These are phyloP conservation scores for Komagataella pseudopastoris DNA, from an alignment of 805 yeast genomes.

Conservation along the genomic window DNA sequence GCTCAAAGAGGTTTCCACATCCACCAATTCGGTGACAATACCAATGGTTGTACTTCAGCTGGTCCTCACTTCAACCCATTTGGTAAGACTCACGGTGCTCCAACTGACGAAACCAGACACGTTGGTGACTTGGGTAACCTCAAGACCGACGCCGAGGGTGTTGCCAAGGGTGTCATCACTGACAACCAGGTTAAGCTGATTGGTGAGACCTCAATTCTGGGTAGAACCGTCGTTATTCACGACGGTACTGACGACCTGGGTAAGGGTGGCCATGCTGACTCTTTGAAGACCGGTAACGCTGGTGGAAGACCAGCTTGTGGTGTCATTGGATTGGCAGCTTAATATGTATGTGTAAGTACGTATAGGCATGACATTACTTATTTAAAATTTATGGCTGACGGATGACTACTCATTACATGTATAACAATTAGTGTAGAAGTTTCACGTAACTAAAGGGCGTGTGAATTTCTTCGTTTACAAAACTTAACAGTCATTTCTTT, in stretches of 20 bases:
- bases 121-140: constrained; percentile 97
- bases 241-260: constrained; percentile 90
- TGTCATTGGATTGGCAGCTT: constrained; percentile 71
- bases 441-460: background rate
- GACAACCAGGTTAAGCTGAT: constrained; percentile 69
- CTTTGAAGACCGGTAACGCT: constrained; percentile 93
- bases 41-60: constrained; percentile 98
- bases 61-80: constrained; percentile 97
- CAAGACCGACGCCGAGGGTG: constrained; percentile 74
- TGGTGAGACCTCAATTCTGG: constrained; percentile 81
- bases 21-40: constrained; percentile 97
- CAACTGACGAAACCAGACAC: constrained; percentile 69
- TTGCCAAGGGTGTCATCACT: constrained; percentile 80
- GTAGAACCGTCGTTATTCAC: constrained; percentile 93
- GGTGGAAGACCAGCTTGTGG: constrained; percentile 99
- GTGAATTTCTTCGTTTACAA: background rate
- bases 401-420: background rate
- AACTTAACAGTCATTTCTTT: background rate
- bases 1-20: constrained; percentile 95
- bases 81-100: constrained; percentile 83
- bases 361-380: background rate
- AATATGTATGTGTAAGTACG: constrained; percentile 6
- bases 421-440: background rate
- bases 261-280: constrained; percentile 84
- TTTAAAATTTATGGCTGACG: background rate